These are phyloP conservation scores for Dryadomyces quercivorus DNA, from an alignment of 2,329 filamentous ascomycete species.

Conservation along the genomic window DNA sequence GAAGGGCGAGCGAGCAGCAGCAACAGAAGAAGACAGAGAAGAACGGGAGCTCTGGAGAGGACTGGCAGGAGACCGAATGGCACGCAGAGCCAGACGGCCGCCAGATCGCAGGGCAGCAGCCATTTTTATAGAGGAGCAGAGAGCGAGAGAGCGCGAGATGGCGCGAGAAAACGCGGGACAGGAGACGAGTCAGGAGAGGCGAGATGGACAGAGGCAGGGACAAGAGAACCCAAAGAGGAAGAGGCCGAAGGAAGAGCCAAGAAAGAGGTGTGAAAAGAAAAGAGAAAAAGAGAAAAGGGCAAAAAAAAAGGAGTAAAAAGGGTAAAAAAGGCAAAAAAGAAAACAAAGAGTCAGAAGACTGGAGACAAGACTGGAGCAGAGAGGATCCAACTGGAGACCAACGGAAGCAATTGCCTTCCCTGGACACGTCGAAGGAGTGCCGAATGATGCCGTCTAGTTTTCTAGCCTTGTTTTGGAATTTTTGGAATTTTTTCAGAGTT, in stretches of 20 bases:
- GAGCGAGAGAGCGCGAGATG: too few relatives aligned
- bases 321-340: neutral
- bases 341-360: neutral
- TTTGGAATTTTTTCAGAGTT: too few relatives aligned
- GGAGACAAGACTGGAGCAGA: neutral
- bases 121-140: constrained; percentile 8
- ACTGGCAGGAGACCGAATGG: neutral
- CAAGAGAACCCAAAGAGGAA: neutral
- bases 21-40: neutral
- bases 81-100: constrained; percentile 4
- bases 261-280: too few relatives aligned
- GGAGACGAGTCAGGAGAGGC: too few relatives aligned
- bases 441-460: neutral
- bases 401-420: neutral
- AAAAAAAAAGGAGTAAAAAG: neutral
- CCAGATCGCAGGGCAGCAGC: constrained; percentile 7
- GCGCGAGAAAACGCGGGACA: too few relatives aligned
- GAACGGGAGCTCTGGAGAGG: neutral
- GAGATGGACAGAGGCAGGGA: neutral
- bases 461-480: neutral
- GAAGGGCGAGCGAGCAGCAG: neutral
- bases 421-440: neutral
- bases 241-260: neutral
- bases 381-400: neutral
- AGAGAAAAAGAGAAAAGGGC: too few relatives aligned